Conservation (phyloP, 75 land plant genomes). For the Picea sitchensis region DNA sequence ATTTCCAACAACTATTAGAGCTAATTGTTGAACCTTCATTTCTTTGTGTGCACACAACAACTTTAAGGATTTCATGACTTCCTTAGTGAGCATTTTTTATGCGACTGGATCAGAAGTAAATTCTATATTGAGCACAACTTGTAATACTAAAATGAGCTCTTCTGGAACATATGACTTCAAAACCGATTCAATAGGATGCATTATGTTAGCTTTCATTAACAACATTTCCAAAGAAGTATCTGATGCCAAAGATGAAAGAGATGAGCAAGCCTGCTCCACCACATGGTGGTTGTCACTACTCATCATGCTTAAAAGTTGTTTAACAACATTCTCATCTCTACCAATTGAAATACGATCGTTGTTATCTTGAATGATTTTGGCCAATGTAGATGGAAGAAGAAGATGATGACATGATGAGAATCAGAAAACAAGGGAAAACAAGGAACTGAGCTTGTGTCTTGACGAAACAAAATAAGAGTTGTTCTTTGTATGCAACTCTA, state of each 20-base stretch:
- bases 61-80: conserved; percentile 78
- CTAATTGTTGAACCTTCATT: conserved; percentile 78
- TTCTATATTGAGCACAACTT: conserved; percentile 74
- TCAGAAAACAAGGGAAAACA: conserved; percentile 93
- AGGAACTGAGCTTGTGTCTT: conserved; percentile 93
- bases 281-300: conserved; percentile 44
- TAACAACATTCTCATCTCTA: conserved; percentile 90
- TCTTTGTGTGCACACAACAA: conserved; percentile 72
- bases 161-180: conserved; percentile 49
- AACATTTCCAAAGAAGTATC: conserved; percentile 73
- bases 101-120: conserved; percentile 86
- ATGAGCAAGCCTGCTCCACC: conserved; percentile 94
- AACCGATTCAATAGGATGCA: conserved; percentile 81
- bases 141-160: conserved; percentile 73
- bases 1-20: conserved; percentile 79
- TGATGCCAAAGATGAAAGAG: conserved; percentile 80
- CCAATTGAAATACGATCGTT: conserved; percentile 68
- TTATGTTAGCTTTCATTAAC: conserved; percentile 80
- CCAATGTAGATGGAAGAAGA: conserved; percentile 93
- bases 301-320: conserved; percentile 95
- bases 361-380: conserved; percentile 79
- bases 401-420: conserved; percentile 99
- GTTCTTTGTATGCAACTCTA: conserved; percentile 77
- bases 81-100: conserved; percentile 80
- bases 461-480: conserved; percentile 84